These are phyloP conservation scores for Amauroascus niger DNA, from an alignment of 2,329 filamentous ascomycete species.

Conservation along the genomic window DNA sequence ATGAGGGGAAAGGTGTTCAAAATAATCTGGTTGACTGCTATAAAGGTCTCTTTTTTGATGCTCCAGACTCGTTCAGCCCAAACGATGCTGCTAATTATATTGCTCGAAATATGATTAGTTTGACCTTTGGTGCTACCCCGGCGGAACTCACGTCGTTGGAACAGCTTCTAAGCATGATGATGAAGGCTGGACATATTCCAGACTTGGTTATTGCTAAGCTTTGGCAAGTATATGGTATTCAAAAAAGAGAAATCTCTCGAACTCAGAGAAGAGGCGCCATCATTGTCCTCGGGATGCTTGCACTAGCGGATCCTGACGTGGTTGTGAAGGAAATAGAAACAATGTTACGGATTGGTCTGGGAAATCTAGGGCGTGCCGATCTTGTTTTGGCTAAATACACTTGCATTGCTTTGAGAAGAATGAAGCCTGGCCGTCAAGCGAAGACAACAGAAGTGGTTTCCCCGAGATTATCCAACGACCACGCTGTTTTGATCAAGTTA, in stretches of 20 bases:
- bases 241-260: constrained; percentile 84
- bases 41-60: constrained; percentile 89
- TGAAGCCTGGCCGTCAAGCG: constrained; percentile 75
- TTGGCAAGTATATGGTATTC: constrained; percentile 95
- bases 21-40: constrained; percentile 96
- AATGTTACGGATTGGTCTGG: constrained; percentile 83
- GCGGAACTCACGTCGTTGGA: constrained; percentile 93
- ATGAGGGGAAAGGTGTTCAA: constrained; percentile 97
- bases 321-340: constrained; percentile 91
- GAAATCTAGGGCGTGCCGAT: constrained; percentile 67
- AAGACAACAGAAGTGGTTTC: constrained; percentile 57
- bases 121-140: constrained; percentile 90
- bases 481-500: constrained; percentile 71
- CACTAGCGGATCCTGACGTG: constrained; percentile 82
- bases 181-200: constrained; percentile 80
- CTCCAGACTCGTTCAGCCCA: constrained; percentile 72
- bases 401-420: constrained; percentile 81
- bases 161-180: constrained; percentile 92
- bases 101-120: constrained; percentile 95
- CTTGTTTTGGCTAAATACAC: constrained; percentile 89
- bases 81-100: constrained; percentile 95
- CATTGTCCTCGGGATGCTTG: constrained; percentile 93
- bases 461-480: constrained; percentile 79
- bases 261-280: constrained; percentile 87
- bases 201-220: constrained; percentile 82